Conservation (phyloP, 179 eudicot species). For the Pouteria campechiana region DNA sequence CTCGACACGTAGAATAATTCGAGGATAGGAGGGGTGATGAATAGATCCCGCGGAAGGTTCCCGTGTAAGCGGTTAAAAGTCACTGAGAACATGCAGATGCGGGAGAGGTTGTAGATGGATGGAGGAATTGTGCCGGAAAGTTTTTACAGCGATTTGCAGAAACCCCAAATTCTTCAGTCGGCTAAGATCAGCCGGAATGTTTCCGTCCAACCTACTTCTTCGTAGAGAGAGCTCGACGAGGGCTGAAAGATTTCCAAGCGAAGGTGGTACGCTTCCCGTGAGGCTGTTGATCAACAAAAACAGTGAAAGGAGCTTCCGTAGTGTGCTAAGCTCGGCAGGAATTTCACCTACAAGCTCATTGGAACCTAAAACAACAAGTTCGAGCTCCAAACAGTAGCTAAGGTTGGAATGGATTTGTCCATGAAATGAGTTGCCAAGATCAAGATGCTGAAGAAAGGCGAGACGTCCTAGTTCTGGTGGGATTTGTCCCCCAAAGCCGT, state of each 20-base stretch:
- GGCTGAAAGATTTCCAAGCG: constrained; percentile 15
- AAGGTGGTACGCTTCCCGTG: constrained; percentile 4
- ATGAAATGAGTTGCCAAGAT: background rate
- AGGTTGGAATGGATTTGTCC: constrained; percentile 1
- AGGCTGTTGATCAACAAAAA: constrained; percentile 7
- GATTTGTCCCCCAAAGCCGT: constrained; percentile 1
- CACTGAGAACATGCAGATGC: background rate
- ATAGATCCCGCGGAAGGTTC: background rate
- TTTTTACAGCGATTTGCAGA: background rate
- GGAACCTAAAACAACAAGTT: background rate
- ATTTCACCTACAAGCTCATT: constrained; percentile 16
- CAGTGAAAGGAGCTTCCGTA: constrained; percentile 7
- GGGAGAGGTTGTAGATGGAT: constrained; percentile 22
- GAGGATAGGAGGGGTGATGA: background rate
- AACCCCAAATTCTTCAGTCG: background rate
- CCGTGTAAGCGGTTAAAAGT: background rate
- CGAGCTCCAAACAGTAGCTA: constrained; percentile 2
- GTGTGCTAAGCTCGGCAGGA: constrained; percentile 10
- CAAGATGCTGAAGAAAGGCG: background rate
- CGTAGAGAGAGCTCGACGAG: background rate
- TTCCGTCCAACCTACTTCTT: constrained; percentile 12
- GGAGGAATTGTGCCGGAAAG: constrained; percentile 17
- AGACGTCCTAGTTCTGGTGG: background rate
- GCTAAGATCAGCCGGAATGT: constrained; percentile 11
- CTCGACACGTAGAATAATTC: background rate